These are phyloP conservation scores for Anisodus tanguticus DNA, from an alignment of 257 asterid species.

Conservation along the genomic window DNA sequence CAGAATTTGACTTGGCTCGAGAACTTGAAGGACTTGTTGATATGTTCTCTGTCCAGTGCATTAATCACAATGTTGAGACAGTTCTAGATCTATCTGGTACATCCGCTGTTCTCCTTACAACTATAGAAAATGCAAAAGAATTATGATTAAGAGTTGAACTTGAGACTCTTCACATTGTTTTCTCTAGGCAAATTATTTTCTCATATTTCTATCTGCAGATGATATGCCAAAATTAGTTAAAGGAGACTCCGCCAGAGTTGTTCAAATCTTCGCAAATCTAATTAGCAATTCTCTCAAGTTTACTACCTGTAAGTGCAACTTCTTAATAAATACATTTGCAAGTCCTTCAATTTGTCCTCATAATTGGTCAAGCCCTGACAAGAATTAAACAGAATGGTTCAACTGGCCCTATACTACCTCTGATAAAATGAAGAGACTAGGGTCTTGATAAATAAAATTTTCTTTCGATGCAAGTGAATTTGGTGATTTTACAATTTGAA, in stretches of 20 bases:
- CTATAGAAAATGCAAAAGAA: neutral
- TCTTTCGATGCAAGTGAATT: neutral
- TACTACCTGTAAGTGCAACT: conserved; percentile 66
- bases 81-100: conserved; percentile 89
- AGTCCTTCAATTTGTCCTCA: neutral
- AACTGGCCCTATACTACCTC: neutral
- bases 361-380: neutral
- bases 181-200: conserved; percentile 25
- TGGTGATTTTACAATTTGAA: conserved; percentile 31
- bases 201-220: conserved; percentile 51
- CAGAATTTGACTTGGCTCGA: conserved; percentile 82
- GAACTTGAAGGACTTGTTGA: conserved; percentile 96
- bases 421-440: neutral
- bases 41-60: conserved; percentile 92
- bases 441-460: neutral
- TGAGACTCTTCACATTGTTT: conserved; percentile 12
- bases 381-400: neutral
- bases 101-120: neutral
- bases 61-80: conserved; percentile 82
- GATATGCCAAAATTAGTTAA: conserved; percentile 85
- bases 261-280: conserved; percentile 84
- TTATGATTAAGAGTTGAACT: neutral
- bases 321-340: neutral
- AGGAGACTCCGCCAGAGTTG: conserved; percentile 93
- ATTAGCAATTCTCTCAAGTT: conserved; percentile 89